Conservation (phyloP, 495 filamentous ascomycete species). For the Wilcoxina mikolae region DNA sequence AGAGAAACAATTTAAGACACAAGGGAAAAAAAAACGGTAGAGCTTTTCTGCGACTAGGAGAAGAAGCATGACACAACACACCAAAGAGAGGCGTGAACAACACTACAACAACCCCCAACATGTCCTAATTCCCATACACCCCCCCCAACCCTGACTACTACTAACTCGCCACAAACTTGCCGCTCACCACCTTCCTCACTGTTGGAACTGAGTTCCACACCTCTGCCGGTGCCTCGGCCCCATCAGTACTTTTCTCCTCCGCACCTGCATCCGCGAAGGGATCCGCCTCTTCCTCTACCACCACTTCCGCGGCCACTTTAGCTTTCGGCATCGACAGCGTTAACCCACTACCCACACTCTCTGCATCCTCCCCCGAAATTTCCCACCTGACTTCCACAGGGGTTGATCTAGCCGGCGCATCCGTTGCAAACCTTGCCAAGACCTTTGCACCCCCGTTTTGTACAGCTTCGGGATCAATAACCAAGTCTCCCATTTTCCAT, state of each 20-base stretch:
- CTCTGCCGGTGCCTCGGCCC: slow-evolving; percentile 27
- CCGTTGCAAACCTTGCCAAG: slow-evolving; percentile 42
- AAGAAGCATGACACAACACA: slow-evolving; percentile 16
- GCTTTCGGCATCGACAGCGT: slow-evolving; percentile 35
- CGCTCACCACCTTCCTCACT: slow-evolving; percentile 58
- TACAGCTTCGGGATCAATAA: slow-evolving; percentile 47
- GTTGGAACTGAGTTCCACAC: slow-evolving; percentile 62
- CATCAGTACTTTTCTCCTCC: slow-evolving; percentile 18
- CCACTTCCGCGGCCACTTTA: background rate
- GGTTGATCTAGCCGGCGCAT: slow-evolving; percentile 57
- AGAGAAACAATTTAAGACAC: background rate
- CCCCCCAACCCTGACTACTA: too few species aligned
- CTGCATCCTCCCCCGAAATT: slow-evolving; percentile 33
- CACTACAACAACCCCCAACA: too few species aligned
- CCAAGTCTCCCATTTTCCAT: slow-evolving; percentile 77
- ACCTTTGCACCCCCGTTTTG: slow-evolving; percentile 32
- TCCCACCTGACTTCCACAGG: slow-evolving; percentile 36
- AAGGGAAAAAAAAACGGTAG: slow-evolving; percentile 4
- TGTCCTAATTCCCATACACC: slow-evolving; percentile 15
- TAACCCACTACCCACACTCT: slow-evolving; percentile 43
- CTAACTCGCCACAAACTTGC: slow-evolving; percentile 54
- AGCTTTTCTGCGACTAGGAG: slow-evolving; percentile 13
- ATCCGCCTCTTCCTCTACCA: slow-evolving; percentile 31
- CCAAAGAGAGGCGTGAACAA: slow-evolving; percentile 20
- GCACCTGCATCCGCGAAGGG: slow-evolving; percentile 53